Percentiles rank a stretch among this genome's conserved stretches.
Conservation (phyloP, 441 rosid species). For the Croton setiger region DNA sequence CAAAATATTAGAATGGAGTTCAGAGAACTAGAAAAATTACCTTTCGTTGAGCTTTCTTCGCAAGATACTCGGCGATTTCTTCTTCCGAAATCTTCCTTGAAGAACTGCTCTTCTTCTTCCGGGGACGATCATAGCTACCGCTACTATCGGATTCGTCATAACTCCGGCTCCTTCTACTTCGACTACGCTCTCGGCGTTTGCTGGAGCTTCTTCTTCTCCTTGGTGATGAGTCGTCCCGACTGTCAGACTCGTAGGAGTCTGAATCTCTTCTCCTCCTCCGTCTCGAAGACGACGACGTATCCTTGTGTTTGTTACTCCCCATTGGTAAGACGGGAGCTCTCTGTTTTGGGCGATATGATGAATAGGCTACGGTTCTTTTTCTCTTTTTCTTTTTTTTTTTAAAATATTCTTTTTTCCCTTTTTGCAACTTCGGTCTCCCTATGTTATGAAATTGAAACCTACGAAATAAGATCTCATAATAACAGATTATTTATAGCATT, state of each 20-base stretch:
- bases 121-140: conserved; percentile 14
- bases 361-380: too few relatives aligned
- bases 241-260: conserved; percentile 20
- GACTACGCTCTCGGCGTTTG: conserved; percentile 31
- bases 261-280: conserved; percentile 32
- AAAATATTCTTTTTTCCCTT: too few relatives aligned
- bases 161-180: conserved; percentile 30
- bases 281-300: conserved; percentile 25
- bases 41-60: conserved; percentile 84
- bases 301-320: conserved; percentile 32
- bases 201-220: conserved; percentile 29
- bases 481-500: too few relatives aligned
- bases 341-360: too few relatives aligned
- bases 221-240: conserved; percentile 17
- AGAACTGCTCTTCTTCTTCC: conserved; percentile 39
- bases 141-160: conserved; percentile 35
- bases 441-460: too few relatives aligned
- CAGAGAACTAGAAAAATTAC: conserved; percentile 22
- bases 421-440: too few relatives aligned
- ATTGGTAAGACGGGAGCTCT: neutral
- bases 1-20: neutral
- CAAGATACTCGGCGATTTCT: conserved; percentile 60
- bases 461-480: too few relatives aligned
- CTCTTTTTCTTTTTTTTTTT: too few relatives aligned
- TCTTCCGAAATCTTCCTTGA: conserved; percentile 58